These are phyloP conservation scores for Lactifluus pinguis DNA, from an alignment of 768 basidiomycete species.

Conservation along the genomic window DNA sequence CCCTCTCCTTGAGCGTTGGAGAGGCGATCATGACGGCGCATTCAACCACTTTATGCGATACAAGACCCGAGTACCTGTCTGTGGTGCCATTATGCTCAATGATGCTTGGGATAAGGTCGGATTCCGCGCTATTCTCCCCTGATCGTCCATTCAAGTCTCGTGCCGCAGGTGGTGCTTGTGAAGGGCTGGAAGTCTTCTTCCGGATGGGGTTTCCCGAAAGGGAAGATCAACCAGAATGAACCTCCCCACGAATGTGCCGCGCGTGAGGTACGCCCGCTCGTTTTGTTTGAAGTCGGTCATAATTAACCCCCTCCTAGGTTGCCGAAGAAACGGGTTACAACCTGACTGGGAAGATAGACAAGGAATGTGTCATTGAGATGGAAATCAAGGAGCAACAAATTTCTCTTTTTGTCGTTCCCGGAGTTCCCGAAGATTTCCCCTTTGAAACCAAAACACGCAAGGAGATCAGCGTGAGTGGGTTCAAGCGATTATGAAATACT, in stretches of 20 bases:
- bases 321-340: constrained; percentile 97
- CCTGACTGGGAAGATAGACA: constrained; percentile 54
- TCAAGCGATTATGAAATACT: neutral
- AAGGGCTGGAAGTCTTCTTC: constrained; percentile 97
- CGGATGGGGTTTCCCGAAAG: constrained; percentile 98
- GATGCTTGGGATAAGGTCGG: constrained; percentile 84
- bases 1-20: constrained; percentile 75
- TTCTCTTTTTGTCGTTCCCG: constrained; percentile 82
- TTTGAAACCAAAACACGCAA: constrained; percentile 95
- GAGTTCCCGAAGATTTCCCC: constrained; percentile 76
- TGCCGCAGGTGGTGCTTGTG: constrained; percentile 80
- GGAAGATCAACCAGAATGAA: constrained; percentile 98
- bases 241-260: constrained; percentile 76
- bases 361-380: constrained; percentile 68
- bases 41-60: constrained; percentile 91
- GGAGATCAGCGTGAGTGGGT: constrained; percentile 82
- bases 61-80: constrained; percentile 94
- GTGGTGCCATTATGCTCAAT: constrained; percentile 95
- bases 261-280: constrained; percentile 60
- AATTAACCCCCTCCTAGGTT: constrained; percentile 45
- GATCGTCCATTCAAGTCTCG: constrained; percentile 14
- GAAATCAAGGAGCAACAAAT: constrained; percentile 87
- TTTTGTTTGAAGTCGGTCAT: neutral
- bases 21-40: constrained; percentile 74
- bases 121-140: constrained; percentile 11